phyloP scores from a whole-genome alignment of 2,329 filamentous ascomycete species.

The Graphilbum fragrans region DNA sequence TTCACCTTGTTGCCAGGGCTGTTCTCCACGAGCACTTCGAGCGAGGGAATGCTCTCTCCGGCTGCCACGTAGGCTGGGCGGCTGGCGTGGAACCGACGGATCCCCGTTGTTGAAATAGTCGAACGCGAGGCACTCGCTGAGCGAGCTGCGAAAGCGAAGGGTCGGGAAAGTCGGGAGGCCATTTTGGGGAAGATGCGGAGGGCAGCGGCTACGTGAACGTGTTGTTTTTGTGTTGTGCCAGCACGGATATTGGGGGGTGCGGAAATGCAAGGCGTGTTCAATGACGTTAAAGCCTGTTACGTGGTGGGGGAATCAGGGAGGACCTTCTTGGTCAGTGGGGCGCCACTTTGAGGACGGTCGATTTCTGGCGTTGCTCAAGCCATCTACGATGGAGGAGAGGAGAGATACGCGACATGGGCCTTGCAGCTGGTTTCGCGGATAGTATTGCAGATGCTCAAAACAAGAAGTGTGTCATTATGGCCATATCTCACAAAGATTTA shows the following conservation, averaged over 20 bases:
- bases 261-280: not conserved
- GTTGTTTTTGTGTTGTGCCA: too few relatives aligned
- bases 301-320: too few relatives aligned
- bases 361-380: too few relatives aligned
- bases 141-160: slow-evolving; percentile 5
- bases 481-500: too few relatives aligned
- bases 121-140: not conserved
- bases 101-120: not conserved
- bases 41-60: slow-evolving; percentile 66
- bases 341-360: not conserved
- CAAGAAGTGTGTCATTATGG: too few relatives aligned
- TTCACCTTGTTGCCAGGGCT: slow-evolving; percentile 90
- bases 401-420: too few relatives aligned
- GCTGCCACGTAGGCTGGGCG: slow-evolving; percentile 54
- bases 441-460: too few relatives aligned
- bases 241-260: not conserved
- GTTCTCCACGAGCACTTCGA: slow-evolving; percentile 68
- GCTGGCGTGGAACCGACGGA: slow-evolving; percentile 50
- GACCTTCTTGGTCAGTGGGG: not conserved
- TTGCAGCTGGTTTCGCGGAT: too few relatives aligned
- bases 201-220: too few relatives aligned
- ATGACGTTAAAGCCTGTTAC: not conserved
- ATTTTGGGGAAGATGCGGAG: slow-evolving; percentile 5
- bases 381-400: too few relatives aligned
- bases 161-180: slow-evolving; percentile 8